These are phyloP conservation scores for Neurospora crassa DNA, from an alignment of 2,329 filamentous ascomycete species.

Conservation along the genomic window DNA sequence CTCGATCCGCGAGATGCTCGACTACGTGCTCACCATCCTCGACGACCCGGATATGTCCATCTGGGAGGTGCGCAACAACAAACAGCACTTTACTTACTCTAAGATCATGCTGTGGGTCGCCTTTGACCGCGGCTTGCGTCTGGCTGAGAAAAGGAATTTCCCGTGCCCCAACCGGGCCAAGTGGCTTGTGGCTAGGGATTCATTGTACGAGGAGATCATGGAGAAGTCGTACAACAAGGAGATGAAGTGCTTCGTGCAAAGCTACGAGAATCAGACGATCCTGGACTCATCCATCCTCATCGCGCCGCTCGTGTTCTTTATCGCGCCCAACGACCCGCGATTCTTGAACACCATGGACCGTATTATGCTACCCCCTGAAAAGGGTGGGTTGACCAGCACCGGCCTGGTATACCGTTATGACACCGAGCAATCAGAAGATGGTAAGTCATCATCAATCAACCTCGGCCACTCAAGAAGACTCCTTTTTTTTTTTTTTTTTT, in stretches of 20 bases:
- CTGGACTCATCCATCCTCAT: conserved; percentile 69
- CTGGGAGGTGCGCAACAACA: conserved; percentile 69
- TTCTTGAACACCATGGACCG: conserved; percentile 64
- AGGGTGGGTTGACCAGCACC: conserved; percentile 65
- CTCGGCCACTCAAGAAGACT: not conserved
- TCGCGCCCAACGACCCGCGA: conserved; percentile 65
- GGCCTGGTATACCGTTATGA: conserved; percentile 71
- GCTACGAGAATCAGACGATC: conserved; percentile 61
- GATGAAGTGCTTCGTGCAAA: conserved; percentile 62
- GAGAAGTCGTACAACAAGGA: conserved; percentile 64
- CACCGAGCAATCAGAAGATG: conserved; percentile 58
- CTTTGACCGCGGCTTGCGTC: conserved; percentile 63
- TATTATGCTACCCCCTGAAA: conserved; percentile 63
- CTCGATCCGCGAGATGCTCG: conserved; percentile 57
- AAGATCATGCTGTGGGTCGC: conserved; percentile 80
- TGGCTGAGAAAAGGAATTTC: conserved; percentile 65
- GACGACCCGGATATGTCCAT: conserved; percentile 69
- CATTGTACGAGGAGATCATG: conserved; percentile 68
- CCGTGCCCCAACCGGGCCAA: conserved; percentile 60
- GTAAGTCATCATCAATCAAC: conserved; percentile 30
- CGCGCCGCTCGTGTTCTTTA: conserved; percentile 71
- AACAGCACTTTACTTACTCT: conserved; percentile 72
- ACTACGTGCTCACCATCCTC: conserved; percentile 61
- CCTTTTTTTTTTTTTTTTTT: not conserved
- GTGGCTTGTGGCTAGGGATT: conserved; percentile 59